A percentile compares a stretch with the other conserved stretches of the same genome.
Evolutionary conservation across 1,139 yeast species (phyloP).

Genomic region (Zygosaccharomyces sapae): DNA sequence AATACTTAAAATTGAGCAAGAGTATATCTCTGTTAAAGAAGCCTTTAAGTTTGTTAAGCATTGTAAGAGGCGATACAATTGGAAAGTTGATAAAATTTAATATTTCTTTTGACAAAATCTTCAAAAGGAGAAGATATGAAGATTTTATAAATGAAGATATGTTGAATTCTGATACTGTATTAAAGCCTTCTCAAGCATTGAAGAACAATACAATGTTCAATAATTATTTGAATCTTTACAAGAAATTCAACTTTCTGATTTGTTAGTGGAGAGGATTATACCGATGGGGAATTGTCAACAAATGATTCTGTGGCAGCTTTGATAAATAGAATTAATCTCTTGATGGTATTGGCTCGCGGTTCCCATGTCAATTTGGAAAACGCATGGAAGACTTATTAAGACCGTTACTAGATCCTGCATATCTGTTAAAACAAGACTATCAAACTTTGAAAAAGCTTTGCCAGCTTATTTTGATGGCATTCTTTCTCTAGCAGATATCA

Average conservation of each 20-base stretch:
- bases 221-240: slow-evolving; percentile 23
- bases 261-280: slow-evolving; percentile 28
- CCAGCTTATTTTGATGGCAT: slow-evolving; percentile 7
- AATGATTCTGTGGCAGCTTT: slow-evolving; percentile 22
- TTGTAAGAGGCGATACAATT: slow-evolving; percentile 17
- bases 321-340: slow-evolving; percentile 29
- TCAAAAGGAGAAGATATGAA: slow-evolving; percentile 28
- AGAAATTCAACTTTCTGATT: slow-evolving; percentile 13
- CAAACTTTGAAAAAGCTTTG: slow-evolving; percentile 6
- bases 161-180: slow-evolving; percentile 11
- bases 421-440: slow-evolving; percentile 6
- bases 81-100: slow-evolving; percentile 23
- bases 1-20: slow-evolving; percentile 17
- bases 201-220: slow-evolving; percentile 24
- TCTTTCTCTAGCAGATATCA: slow-evolving; percentile 16
- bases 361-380: slow-evolving; percentile 25
- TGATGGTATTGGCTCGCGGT: slow-evolving; percentile 24
- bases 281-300: slow-evolving; percentile 27
- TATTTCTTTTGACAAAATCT: slow-evolving; percentile 26
- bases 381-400: slow-evolving; percentile 23
- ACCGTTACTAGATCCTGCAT: slow-evolving; percentile 16
- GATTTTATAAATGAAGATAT: slow-evolving; percentile 28
- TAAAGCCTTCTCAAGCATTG: slow-evolving; percentile 6
- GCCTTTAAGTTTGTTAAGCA: slow-evolving; percentile 23
- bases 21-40: slow-evolving; percentile 12